A percentile compares a stretch with the other conserved stretches of the same genome.
These are phyloP conservation scores for Fusarium veterinarium DNA, from an alignment of 2,329 filamentous ascomycete genomes.

Conservation along the genomic window DNA sequence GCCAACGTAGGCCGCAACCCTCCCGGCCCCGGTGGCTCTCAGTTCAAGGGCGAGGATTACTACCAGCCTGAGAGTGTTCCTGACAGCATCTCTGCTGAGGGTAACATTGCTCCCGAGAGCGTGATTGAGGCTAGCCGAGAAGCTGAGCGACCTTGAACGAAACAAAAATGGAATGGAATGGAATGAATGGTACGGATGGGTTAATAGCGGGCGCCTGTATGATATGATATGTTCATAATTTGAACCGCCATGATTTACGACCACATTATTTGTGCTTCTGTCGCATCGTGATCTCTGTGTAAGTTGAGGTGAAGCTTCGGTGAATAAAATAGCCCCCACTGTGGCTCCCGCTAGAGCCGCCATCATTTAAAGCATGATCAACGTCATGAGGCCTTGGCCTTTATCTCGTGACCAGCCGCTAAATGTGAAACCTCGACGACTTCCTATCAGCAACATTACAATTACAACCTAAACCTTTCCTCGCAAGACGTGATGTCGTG, in stretches of 20 bases:
- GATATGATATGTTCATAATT: constrained; percentile 23
- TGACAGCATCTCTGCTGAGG: constrained; percentile 56
- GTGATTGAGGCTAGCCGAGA: constrained; percentile 52
- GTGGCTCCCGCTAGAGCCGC: constrained; percentile 14
- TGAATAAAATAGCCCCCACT: constrained; percentile 11
- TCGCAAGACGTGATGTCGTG: constrained; percentile 17
- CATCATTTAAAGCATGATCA: constrained; percentile 34
- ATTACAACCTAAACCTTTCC: too few species aligned
- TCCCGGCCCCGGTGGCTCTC: constrained; percentile 50
- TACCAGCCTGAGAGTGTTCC: constrained; percentile 56
- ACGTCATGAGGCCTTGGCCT: constrained; percentile 37
- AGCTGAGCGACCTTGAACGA: constrained; percentile 15
- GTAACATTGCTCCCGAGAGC: constrained; percentile 55
- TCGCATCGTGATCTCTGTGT: neutral
- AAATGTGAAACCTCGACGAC: constrained; percentile 2
- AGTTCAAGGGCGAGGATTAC: constrained; percentile 56
- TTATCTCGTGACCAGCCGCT: constrained; percentile 31
- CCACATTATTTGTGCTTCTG: neutral
- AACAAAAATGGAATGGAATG: neutral
- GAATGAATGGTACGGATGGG: neutral
- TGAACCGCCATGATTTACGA: constrained; percentile 27
- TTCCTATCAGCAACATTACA: constrained; percentile 20
- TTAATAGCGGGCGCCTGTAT: constrained; percentile 21
- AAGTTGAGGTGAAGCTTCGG: neutral
- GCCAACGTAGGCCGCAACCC: constrained; percentile 54